Evolutionary conservation across 495 filamentous ascomycete genomes (phyloP), one percentile per base, ranked within the genome.

Genomic region (Aspergillus steynii): DNA sequence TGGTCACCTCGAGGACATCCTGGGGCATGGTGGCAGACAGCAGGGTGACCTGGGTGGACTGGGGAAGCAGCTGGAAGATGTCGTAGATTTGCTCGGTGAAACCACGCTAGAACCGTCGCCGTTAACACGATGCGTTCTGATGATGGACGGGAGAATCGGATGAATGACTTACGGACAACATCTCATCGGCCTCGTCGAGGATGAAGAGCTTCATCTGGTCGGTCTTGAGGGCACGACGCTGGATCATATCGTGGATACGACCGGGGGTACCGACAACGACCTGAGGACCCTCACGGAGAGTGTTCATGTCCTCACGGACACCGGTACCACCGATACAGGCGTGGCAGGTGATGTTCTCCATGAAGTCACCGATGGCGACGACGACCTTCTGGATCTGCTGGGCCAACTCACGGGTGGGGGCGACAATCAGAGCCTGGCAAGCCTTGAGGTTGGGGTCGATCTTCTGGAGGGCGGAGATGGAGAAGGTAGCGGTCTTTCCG

Each of bases 41-140:
- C 63, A 99, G 89, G 60, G 96, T 94, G 56, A 99, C 95, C 84
- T 99, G 95, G 68, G 96, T 99, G 54, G 93, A 91, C 77, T 94
- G 95, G 37, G 95, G 95, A 52, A 99, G 90, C 50, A 96, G 89
- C 77, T 96, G 96, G 86, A 96, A 99, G 80, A 99, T 95, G 75
- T 99, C 96, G 83, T 99, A 99, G 81, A 99, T 99, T 84, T 99
- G 95, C 83, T 99, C 96, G 64, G 91, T 92, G 86, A 99, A 99
- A 76, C 95, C 95, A 76, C 93, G 93, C 86, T 94, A 62, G 27
- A 56, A 29, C 55, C 45, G 34, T 48, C 7, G 47, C 42, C 58
- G 48, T 46, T 54, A 54, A 12, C 32, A 20, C n/a, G 6, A n/a
- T 25, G 27, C 32, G 32, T 8, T 47, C 26, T 25, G 5, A 1